phyloP scores from a whole-genome alignment of 371 early-diverging fungal genomes.

The Mortierella polycephala region DNA sequence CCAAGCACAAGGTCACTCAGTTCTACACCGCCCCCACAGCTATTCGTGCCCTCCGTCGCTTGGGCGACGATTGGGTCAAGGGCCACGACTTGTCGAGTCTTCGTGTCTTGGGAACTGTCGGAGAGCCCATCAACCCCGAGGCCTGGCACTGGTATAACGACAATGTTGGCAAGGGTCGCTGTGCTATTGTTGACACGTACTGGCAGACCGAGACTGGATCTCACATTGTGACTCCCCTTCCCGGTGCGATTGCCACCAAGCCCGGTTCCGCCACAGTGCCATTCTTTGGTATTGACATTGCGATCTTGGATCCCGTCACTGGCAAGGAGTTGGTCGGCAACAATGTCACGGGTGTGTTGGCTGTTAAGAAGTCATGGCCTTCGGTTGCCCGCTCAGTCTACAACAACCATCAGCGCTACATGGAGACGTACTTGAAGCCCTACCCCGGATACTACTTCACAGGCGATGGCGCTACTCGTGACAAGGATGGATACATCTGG shows the following conservation, averaged over 20 bases:
- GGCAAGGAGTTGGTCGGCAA: conserved; percentile 82
- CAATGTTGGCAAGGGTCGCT: conserved; percentile 87
- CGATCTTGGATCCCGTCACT: conserved; percentile 83
- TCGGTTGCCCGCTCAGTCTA: conserved; percentile 95
- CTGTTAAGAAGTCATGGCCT: conserved; percentile 94
- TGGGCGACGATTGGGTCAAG: conserved; percentile 85
- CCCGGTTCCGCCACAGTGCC: conserved; percentile 97
- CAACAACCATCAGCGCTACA: conserved; percentile 90
- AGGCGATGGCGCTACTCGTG: conserved; percentile 91
- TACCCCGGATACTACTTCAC: conserved; percentile 93
- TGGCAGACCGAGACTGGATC: conserved; percentile 98
- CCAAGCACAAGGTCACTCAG: conserved; percentile 92
- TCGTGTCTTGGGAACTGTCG: conserved; percentile 95
- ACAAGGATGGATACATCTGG: conserved; percentile 95
- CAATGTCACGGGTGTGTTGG: conserved; percentile 93
- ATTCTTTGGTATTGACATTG: conserved; percentile 95
- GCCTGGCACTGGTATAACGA: conserved; percentile 98
- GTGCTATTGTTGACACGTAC: conserved; percentile 97
- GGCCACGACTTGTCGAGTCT: conserved; percentile 82
- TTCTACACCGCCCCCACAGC: conserved; percentile 99
- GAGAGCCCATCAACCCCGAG: conserved; percentile 98
- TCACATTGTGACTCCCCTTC: conserved; percentile 91
- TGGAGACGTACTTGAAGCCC: conserved; percentile 91
- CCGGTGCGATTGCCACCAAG: conserved; percentile 87
- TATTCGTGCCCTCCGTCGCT: conserved; percentile 91